Evolutionary conservation across 352 stramenopile species (phyloP).

Genomic region (Hyaloperonospora brassicae): DNA sequence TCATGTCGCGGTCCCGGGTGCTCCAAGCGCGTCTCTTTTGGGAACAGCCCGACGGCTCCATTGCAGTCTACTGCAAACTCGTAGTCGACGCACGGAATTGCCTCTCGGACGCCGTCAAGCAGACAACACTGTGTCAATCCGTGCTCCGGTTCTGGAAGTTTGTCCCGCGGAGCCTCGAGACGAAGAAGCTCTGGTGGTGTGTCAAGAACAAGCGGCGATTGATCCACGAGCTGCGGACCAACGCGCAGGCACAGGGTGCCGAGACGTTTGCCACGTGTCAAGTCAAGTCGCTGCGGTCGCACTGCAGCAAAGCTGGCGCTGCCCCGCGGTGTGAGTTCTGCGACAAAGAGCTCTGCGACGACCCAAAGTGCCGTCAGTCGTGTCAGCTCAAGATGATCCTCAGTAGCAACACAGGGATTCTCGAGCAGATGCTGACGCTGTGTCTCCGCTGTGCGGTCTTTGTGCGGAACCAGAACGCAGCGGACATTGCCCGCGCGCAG

Average conservation of each 20-base stretch:
- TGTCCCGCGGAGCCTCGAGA: conserved; percentile 18
- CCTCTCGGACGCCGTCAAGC: conserved; percentile 15
- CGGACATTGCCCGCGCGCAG: conserved; percentile 11
- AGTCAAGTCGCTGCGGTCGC: not conserved
- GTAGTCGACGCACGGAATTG: conserved; percentile 19
- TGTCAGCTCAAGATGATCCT: conserved; percentile 19
- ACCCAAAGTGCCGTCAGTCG: conserved; percentile 6
- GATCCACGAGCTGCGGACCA: conserved; percentile 7
- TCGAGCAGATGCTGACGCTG: conserved; percentile 15
- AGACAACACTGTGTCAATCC: conserved; percentile 13
- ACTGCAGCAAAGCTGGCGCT: conserved; percentile 1
- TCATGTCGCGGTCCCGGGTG: conserved; percentile 9
- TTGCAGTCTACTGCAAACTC: conserved; percentile 21
- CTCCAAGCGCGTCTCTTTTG: conserved; percentile 20
- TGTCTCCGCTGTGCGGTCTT: conserved; percentile 14
- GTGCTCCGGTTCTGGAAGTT: conserved; percentile 19
- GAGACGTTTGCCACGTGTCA: conserved; percentile 5
- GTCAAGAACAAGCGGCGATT: conserved; percentile 20
- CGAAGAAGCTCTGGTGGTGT: conserved; percentile 23
- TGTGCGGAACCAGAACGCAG: conserved; percentile 9
- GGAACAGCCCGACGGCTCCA: conserved; percentile 10
- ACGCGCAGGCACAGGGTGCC: not conserved
- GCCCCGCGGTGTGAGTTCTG: conserved; percentile 20
- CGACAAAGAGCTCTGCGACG: conserved; percentile 9
- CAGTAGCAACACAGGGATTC: conserved; percentile 13